Conservation (phyloP, 169 alveolate genomes). For the Plasmodium sp. region DNA sequence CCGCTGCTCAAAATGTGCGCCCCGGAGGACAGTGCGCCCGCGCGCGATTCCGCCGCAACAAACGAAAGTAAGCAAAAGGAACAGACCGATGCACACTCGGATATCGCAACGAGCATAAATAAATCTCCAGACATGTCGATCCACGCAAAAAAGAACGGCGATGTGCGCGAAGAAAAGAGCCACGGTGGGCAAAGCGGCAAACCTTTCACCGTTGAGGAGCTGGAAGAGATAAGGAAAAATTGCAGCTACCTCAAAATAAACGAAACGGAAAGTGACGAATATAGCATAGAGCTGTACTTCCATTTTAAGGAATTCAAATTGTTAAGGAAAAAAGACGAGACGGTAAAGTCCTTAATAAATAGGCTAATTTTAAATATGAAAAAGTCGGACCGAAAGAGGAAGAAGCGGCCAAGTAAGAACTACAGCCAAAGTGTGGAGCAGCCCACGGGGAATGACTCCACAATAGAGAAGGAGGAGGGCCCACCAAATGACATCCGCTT, state of each 20-base stretch:
- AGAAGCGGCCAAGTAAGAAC: neutral
- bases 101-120: neutral
- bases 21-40: neutral
- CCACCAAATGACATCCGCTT: neutral
- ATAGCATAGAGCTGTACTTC: slow-evolving; percentile 40
- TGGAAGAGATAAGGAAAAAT: slow-evolving; percentile 20
- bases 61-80: neutral
- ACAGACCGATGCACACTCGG: neutral
- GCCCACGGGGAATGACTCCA: neutral
- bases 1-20: neutral
- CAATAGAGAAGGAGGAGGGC: neutral
- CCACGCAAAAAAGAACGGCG: neutral
- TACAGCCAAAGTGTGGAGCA: neutral
- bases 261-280: slow-evolving; percentile 61
- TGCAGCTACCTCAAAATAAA: slow-evolving; percentile 20
- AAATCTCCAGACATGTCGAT: neutral
- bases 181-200: neutral
- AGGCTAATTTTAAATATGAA: slow-evolving; percentile 51
- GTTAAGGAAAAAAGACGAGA: slow-evolving; percentile 64
- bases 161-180: neutral
- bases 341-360: slow-evolving; percentile 34
- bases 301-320: slow-evolving; percentile 47
- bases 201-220: slow-evolving; percentile 8
- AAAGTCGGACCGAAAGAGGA: slow-evolving; percentile 29
- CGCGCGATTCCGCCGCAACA: neutral